Conservation (phyloP, 225 moss, liverwort and hornwort species). For the Anthoceros angustus region DNA sequence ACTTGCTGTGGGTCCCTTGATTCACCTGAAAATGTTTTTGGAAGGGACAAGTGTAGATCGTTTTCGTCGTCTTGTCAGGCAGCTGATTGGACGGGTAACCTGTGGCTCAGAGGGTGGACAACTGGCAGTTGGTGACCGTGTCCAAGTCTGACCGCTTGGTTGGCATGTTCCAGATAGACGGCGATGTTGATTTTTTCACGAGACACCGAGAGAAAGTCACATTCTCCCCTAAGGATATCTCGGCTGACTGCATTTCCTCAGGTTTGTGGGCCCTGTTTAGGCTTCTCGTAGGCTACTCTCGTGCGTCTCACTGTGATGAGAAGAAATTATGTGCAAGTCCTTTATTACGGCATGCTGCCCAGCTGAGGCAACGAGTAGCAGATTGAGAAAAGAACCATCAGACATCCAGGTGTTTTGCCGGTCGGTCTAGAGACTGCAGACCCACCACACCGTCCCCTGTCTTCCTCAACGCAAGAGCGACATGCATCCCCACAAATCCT, state of each 20-base stretch:
- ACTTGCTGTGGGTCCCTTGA: slow-evolving; percentile 61
- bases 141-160: background rate
- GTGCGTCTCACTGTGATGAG: slow-evolving; percentile 18
- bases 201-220: slow-evolving; percentile 47
- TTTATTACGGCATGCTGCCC: slow-evolving; percentile 39
- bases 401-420: slow-evolving; percentile 41
- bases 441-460: too few relatives aligned
- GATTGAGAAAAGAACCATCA: slow-evolving; percentile 42
- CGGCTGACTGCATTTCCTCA: slow-evolving; percentile 54
- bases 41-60: slow-evolving; percentile 68
- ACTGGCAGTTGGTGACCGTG: background rate
- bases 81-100: slow-evolving; percentile 57
- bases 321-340: slow-evolving; percentile 63
- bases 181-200: slow-evolving; percentile 62
- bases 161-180: slow-evolving; percentile 40
- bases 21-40: slow-evolving; percentile 61
- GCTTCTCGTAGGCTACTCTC: background rate
- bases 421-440: too few relatives aligned
- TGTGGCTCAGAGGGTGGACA: background rate
- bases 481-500: too few relatives aligned
- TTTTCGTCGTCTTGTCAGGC: slow-evolving; percentile 71
- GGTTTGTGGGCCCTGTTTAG: slow-evolving; percentile 19
- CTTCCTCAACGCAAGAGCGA: too few relatives aligned
- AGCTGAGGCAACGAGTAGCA: slow-evolving; percentile 45
- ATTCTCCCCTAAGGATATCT: slow-evolving; percentile 61